Conservation (phyloP, 78 protist genomes). For the Ministeria vibrans region DNA sequence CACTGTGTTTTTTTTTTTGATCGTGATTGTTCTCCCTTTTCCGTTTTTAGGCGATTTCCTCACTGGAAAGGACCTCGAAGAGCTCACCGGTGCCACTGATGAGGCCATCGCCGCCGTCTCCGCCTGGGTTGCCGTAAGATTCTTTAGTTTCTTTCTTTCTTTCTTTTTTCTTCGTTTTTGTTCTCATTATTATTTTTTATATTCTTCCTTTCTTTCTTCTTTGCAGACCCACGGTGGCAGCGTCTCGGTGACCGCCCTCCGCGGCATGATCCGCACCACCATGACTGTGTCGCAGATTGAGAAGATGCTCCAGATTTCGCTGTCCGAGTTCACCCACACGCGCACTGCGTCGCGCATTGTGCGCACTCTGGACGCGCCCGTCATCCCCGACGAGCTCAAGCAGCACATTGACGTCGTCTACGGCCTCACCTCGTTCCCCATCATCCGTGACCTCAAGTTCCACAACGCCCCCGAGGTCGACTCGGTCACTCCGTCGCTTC, state of each 20-base stretch:
- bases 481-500: not conserved
- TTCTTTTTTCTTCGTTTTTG: not conserved
- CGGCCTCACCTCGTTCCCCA: not conserved
- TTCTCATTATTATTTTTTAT: no score
- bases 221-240: not conserved
- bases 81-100: not conserved
- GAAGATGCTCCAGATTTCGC: no score
- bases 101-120: not conserved
- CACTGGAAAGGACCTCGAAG: not conserved
- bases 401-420: not conserved
- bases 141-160: not conserved
- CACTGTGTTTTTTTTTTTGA: not conserved
- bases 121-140: not conserved
- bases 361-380: no score
- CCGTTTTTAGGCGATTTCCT: not conserved
- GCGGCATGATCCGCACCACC: not conserved
- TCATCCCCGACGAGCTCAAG: not conserved
- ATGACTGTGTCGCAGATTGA: not conserved
- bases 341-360: no score
- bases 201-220: not conserved
- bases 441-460: not conserved
- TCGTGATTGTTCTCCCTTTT: not conserved
- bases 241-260: not conserved
- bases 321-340: no score
- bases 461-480: not conserved